phyloP scores from a whole-genome alignment of 148 eudicot genomes.

The Polygonum maritimum region DNA sequence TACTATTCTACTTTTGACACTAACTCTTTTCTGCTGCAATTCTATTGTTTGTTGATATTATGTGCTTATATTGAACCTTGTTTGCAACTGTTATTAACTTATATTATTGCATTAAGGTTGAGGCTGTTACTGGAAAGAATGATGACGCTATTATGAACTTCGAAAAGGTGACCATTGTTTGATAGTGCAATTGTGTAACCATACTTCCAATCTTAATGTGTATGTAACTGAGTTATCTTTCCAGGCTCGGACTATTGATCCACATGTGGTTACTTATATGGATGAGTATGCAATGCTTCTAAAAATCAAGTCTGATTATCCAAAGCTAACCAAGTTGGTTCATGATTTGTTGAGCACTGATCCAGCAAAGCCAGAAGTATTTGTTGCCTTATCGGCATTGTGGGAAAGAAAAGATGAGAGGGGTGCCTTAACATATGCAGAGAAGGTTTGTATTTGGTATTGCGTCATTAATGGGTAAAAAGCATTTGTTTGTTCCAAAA shows the following conservation, averaged over 20 bases:
- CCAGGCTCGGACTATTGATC: slow-evolving; percentile 90
- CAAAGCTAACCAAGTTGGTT: slow-evolving; percentile 79
- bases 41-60: not conserved
- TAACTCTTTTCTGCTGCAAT: not conserved
- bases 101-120: slow-evolving; percentile 44
- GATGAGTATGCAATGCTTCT: slow-evolving; percentile 99
- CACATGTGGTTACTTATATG: slow-evolving; percentile 72
- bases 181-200: slow-evolving; percentile 4
- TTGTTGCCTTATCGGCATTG: slow-evolving; percentile 81
- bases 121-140: slow-evolving; percentile 69
- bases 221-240: slow-evolving; percentile 12
- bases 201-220: not conserved
- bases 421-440: slow-evolving; percentile 77
- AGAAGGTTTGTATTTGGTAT: slow-evolving; percentile 42
- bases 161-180: slow-evolving; percentile 51
- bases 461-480: too few species aligned
- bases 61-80: not conserved
- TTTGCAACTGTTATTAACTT: not conserved
- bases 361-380: slow-evolving; percentile 84
- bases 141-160: slow-evolving; percentile 80
- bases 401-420: slow-evolving; percentile 96
- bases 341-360: slow-evolving; percentile 82
- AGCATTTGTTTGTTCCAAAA: too few species aligned
- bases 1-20: slow-evolving; percentile 1
- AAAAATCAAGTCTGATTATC: slow-evolving; percentile 64